Evolutionary conservation across 108 stramenopile genomes (phyloP).

Genomic region (Cylindrotheca fusiformis): DNA sequence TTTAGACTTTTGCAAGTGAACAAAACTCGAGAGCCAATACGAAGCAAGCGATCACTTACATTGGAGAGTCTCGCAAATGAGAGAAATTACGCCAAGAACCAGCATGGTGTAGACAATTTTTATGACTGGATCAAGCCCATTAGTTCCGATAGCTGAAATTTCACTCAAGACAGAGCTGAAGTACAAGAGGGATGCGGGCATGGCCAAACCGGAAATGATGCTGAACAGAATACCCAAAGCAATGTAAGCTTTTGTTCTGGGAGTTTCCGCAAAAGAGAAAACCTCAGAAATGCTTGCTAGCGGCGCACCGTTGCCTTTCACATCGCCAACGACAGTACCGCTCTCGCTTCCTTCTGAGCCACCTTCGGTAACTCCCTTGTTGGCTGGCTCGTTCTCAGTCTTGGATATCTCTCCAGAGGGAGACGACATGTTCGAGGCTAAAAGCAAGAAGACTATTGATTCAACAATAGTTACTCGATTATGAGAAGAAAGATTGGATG

Average conservation of each 20-base stretch:
- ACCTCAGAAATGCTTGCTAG: constrained; percentile 18
- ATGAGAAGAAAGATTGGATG: no score
- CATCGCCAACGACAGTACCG: no score
- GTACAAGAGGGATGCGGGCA: constrained; percentile 32
- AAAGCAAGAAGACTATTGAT: no score
- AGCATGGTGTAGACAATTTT: constrained; percentile 37
- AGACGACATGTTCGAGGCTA: no score
- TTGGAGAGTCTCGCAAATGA: constrained; percentile 34
- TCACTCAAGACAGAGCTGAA: constrained; percentile 42
- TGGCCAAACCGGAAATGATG: not conserved
- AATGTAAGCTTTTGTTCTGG: constrained; percentile 6
- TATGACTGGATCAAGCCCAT: constrained; percentile 29
- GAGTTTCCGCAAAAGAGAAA: constrained; percentile 19
- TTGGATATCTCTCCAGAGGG: no score
- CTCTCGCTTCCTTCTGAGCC: no score
- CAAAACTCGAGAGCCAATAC: not conserved
- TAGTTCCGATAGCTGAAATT: constrained; percentile 26
- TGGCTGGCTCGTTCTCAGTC: no score
- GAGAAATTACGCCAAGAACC: constrained; percentile 38
- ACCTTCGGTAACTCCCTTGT: no score
- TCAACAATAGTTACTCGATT: no score
- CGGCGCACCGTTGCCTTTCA: no score
- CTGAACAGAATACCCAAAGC: constrained; percentile 3
- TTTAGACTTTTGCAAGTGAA: not conserved
- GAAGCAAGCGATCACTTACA: not conserved